A percentile compares a stretch with the other conserved stretches of the same genome.
Conservation (phyloP, 176 grass and related monocot species). For the Hordeum vulgare region DNA sequence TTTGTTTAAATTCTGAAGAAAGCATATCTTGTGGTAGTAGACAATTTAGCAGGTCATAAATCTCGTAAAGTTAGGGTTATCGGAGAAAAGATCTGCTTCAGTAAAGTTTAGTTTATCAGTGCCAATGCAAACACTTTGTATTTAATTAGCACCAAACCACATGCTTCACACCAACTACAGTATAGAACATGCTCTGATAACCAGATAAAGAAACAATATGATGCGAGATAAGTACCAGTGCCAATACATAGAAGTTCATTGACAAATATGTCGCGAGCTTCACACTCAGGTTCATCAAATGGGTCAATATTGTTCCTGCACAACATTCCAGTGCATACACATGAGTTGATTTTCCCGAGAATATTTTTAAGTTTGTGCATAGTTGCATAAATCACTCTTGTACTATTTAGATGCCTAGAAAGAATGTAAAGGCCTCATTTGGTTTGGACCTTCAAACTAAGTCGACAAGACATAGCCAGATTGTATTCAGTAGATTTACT, state of each 20-base stretch:
- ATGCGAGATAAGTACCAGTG: constrained; percentile 42
- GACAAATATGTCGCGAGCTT: constrained; percentile 77
- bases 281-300: constrained; percentile 96
- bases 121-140: constrained; percentile 10
- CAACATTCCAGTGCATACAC: constrained; percentile 15
- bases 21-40: neutral
- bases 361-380: neutral
- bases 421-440: neutral
- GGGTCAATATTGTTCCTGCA: constrained; percentile 64
- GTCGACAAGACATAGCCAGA: neutral
- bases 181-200: neutral
- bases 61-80: neutral
- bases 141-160: constrained; percentile 7
- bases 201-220: constrained; percentile 2
- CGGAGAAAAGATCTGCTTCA: neutral
- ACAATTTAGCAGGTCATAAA: constrained; percentile 12
- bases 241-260: constrained; percentile 88
- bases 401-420: neutral
- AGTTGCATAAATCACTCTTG: constrained; percentile 5
- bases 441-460: neutral
- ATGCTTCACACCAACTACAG: neutral
- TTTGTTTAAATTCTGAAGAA: neutral
- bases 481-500: neutral
- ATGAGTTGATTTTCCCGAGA: neutral
- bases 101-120: constrained; percentile 12